Base-by-base conservation (phyloP, 2,329 filamentous ascomycete genomes). In the Biscogniauxia sp. region DNA sequence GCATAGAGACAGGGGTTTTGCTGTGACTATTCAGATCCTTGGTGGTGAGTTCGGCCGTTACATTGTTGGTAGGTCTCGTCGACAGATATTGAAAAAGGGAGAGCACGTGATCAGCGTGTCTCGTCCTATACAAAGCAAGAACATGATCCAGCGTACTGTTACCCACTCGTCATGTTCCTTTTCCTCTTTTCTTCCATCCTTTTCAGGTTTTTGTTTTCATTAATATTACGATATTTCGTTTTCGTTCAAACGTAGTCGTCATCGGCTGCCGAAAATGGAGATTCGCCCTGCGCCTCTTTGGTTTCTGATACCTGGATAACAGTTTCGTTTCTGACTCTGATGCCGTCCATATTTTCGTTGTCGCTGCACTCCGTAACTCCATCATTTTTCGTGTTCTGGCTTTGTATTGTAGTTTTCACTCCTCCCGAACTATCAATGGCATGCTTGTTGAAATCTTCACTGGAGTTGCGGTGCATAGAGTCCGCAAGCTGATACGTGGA, bases 11-110 rank as follows among this genome's bases (percentile, higher is more conserved):
- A 70, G 67, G 25, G 62, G 66, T 56, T 20, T 66, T 28, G n/a
- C 51, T 70, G n/a, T 25, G 60, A 49, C 64, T 68, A n/a, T 53
- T 72, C 20, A 66, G 66, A 5, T 64, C 60, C 62, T 53, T 69
- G 51, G 59, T 64, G 54, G 64, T 67, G 17, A 62, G 59, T 28
- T 72, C 69, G 69, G 54, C 52, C 52, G 65, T 59, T 13, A 68
- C 65, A 37, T 61, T 61, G 26, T 53, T 64, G 41, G 51, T 69
- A 28, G 67, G 56, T 2, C 7, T 71, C 25, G 28, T 69, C 19
- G 26, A 60, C 15, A 65, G 68, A 32, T 71, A 70, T 51, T 69
- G 51, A 64, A 3, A 19, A 41, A 20, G 19, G 50, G 50, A 51
- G 50, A 25, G 50, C 11, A 20, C 50, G 19, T 51, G 50, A 32